Percentiles rank a stretch among this genome's conserved stretches.
Evolutionary conservation across 768 basidiomycete genomes (phyloP).

Genomic region (Multifurca ochricompacta): DNA sequence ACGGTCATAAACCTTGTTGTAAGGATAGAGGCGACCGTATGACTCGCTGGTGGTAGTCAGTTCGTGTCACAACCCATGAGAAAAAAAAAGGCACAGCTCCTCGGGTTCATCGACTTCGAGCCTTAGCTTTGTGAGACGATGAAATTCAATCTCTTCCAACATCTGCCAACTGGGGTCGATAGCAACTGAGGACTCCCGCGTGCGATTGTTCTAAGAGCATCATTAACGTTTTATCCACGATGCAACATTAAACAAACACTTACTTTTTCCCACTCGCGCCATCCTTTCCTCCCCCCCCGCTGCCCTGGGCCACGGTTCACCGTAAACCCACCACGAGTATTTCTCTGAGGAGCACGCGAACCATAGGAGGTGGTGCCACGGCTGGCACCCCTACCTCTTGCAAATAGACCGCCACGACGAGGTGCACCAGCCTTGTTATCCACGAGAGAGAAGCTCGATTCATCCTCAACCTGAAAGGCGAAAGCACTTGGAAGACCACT

Average conservation of each 20-base stretch:
- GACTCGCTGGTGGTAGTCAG: slow-evolving; percentile 46
- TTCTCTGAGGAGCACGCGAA: slow-evolving; percentile 36
- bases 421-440: slow-evolving; percentile 73
- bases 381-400: slow-evolving; percentile 40
- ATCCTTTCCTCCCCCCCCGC: slow-evolving; percentile 62
- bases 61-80: neutral
- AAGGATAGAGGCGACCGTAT: slow-evolving; percentile 85
- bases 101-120: slow-evolving; percentile 93
- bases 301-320: slow-evolving; percentile 41
- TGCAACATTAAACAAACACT: slow-evolving; percentile 14
- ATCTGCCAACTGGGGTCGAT: slow-evolving; percentile 92
- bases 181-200: slow-evolving; percentile 87
- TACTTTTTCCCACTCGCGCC: slow-evolving; percentile 96
- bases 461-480: slow-evolving; percentile 96
- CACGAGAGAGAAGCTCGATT: slow-evolving; percentile 92
- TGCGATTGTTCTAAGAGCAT: slow-evolving; percentile 55
- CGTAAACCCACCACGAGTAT: slow-evolving; percentile 33
- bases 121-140: slow-evolving; percentile 81
- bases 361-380: slow-evolving; percentile 35
- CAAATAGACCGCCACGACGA: slow-evolving; percentile 60
- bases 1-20: slow-evolving; percentile 93
- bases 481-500: slow-evolving; percentile 88
- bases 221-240: neutral
- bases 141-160: slow-evolving; percentile 96
- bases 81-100: slow-evolving; percentile 55